Base-by-base conservation (phyloP, 805 yeast genomes). In the Wickerhamiella spandovensis region DNA sequence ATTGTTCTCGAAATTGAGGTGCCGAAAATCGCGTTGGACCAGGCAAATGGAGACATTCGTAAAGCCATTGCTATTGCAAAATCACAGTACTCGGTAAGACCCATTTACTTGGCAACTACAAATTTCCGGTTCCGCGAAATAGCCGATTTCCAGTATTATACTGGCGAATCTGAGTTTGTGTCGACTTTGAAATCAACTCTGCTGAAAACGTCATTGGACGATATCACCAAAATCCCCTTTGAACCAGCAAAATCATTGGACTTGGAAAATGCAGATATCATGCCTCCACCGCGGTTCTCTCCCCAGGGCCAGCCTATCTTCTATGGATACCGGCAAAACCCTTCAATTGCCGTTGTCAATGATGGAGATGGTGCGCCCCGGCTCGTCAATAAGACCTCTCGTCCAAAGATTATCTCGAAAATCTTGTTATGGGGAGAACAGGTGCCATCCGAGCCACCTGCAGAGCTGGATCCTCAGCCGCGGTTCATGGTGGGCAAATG, bases 211-310 rank as follows among this genome's bases (percentile, higher is more conserved):
- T 64, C 75, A 54, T 63, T 72, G 22, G 61, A 61, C 2, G 61
- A 68, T 28, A 74, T 78, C 51, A 67, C 67, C 48, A 51, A 61
- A 7, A 64, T 78, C 15, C 59, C 63, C 22, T 54, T 67, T 37
- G 57, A 59, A 9, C 51, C 57, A 22, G 54, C 55, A 18, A 47
- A 52, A 17, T 43, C 51, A 1, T 35, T 48, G 53, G 41, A 56
- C 38, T 68, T 70, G 51, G 65, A 60, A 39, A 72, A 75, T 50
- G 73, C 77, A 51, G 81, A 82, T 53, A 60, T 89, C 15, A 82
- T 94, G 1, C 95, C 97, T 0, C 94, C 96, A 4, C 88, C 96
- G 1, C 67, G 84, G 48, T 84, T 87, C 55, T 81, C 95, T 0
- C 77, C 82, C 43, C 77, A 82, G 13, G 75, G 80, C 37, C 77